These are phyloP conservation scores for Schizochytrium sp. DNA, from an alignment of 108 stramenopile species.

Conservation along the genomic window DNA sequence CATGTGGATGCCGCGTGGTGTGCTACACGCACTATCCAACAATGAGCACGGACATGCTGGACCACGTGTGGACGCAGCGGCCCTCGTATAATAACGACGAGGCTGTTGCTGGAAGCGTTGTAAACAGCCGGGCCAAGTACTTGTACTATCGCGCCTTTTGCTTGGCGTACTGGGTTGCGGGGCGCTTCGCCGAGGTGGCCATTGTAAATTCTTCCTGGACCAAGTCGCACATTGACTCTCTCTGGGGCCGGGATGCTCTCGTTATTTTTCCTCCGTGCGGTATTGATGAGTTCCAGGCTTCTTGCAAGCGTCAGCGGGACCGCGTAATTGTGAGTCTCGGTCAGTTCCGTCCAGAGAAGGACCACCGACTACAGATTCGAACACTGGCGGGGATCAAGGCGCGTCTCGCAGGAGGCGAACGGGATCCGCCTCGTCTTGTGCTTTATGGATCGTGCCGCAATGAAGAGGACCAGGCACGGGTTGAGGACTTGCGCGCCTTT, in stretches of 20 bases:
- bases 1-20: conserved; percentile 53
- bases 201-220: conserved; percentile 98
- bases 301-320: conserved; percentile 36
- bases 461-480: conserved; percentile 62
- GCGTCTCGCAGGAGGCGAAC: neutral
- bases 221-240: conserved; percentile 51
- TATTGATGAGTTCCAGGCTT: conserved; percentile 42
- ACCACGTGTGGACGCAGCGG: conserved; percentile 65
- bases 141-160: conserved; percentile 81
- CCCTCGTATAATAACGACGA: conserved; percentile 69
- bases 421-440: conserved; percentile 46
- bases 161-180: conserved; percentile 61
- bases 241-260: conserved; percentile 42
- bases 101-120: conserved; percentile 39
- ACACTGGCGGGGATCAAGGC: conserved; percentile 26
- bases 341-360: conserved; percentile 98
- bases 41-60: conserved; percentile 91
- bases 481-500: conserved; percentile 51
- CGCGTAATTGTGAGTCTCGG: conserved; percentile 74
- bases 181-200: conserved; percentile 64
- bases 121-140: conserved; percentile 64
- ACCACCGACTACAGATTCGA: conserved; percentile 74
- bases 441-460: conserved; percentile 84
- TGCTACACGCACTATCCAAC: conserved; percentile 98
- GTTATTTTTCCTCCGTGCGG: conserved; percentile 85